phyloP scores from a whole-genome alignment of 140 eudicot genomes.

The Erigeron philadelphicus region DNA sequence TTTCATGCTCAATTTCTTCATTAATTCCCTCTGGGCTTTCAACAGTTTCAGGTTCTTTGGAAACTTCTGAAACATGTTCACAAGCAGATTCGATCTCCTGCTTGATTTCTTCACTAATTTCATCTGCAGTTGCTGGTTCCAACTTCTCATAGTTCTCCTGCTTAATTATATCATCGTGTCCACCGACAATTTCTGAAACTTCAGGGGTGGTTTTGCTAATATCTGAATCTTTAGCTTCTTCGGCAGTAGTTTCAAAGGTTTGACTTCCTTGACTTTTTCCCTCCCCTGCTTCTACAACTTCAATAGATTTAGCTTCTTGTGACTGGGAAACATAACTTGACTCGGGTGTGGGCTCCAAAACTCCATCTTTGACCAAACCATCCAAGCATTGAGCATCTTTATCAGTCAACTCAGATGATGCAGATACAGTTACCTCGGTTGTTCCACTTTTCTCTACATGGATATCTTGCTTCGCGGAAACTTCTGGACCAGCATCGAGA shows the following conservation, averaged over 20 bases:
- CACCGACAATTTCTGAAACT: slow-evolving; percentile 8
- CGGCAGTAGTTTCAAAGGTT: slow-evolving; percentile 14
- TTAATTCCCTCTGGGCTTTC: background rate
- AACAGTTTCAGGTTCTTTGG: slow-evolving; percentile 24
- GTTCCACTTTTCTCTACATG: slow-evolving; percentile 27
- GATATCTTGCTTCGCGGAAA: slow-evolving; percentile 15
- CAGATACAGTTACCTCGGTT: slow-evolving; percentile 17
- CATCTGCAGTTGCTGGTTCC: slow-evolving; percentile 16
- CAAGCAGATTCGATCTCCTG: slow-evolving; percentile 8
- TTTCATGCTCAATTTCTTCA: slow-evolving; percentile 22
- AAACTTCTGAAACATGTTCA: slow-evolving; percentile 20
- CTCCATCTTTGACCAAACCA: slow-evolving; percentile 26
- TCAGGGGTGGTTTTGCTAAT: slow-evolving; percentile 17
- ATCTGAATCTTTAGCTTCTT: slow-evolving; percentile 28
- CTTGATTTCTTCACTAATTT: slow-evolving; percentile 14
- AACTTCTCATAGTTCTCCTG: slow-evolving; percentile 15
- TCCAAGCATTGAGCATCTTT: slow-evolving; percentile 1
- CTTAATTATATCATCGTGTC: slow-evolving; percentile 7
- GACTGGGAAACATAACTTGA: slow-evolving; percentile 12
- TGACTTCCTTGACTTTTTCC: slow-evolving; percentile 22
- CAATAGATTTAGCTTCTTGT: slow-evolving; percentile 22
- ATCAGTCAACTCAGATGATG: slow-evolving; percentile 17
- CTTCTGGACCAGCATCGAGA: slow-evolving; percentile 11
- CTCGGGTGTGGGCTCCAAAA: slow-evolving; percentile 12
- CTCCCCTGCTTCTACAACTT: slow-evolving; percentile 15